A percentile compares a stretch with the other conserved stretches of the same genome.
Conservation (phyloP, 1,139 yeast species). For the Debaryomyces singareniensis region DNA sequence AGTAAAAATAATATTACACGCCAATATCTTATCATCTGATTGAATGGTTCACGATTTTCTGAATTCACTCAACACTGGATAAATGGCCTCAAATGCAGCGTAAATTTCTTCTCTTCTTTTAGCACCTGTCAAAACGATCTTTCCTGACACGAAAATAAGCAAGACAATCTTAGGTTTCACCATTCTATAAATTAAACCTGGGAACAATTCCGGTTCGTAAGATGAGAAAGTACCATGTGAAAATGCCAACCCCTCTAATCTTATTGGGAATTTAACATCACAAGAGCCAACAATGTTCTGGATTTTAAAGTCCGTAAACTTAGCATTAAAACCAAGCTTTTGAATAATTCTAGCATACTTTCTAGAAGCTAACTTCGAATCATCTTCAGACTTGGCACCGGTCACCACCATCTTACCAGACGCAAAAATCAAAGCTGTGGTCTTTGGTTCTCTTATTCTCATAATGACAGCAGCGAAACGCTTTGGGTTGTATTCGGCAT, state of each 20-base stretch:
- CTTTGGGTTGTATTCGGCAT: constrained; percentile 95
- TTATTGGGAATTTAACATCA: constrained; percentile 96
- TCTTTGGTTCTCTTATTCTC: constrained; percentile 99
- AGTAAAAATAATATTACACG: too few relatives aligned
- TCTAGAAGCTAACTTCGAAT: constrained; percentile 92
- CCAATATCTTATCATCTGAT: too few relatives aligned
- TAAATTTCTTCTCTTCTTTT: constrained; percentile 98
- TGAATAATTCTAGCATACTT: constrained; percentile 97
- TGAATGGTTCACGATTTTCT: constrained; percentile 59
- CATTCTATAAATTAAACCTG: constrained; percentile 98
- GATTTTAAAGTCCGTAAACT: constrained; percentile 93
- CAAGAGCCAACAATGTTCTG: constrained; percentile 98
- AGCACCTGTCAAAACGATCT: constrained; percentile 97
- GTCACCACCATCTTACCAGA: constrained; percentile 99
- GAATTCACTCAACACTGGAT: constrained; percentile 97
- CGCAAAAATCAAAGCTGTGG: constrained; percentile 96
- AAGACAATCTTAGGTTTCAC: constrained; percentile 97
- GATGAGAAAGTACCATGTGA: constrained; percentile 99
- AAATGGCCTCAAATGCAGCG: constrained; percentile 96
- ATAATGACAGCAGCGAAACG: constrained; percentile 99
- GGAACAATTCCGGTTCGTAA: constrained; percentile 96
- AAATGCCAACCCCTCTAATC: constrained; percentile 95
- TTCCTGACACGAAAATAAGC: constrained; percentile 93
- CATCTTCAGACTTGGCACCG: constrained; percentile 98
- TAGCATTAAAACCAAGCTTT: constrained; percentile 93